phyloP scores from a whole-genome alignment of 495 filamentous ascomycete genomes.

The Aspergillus bridgeri region DNA sequence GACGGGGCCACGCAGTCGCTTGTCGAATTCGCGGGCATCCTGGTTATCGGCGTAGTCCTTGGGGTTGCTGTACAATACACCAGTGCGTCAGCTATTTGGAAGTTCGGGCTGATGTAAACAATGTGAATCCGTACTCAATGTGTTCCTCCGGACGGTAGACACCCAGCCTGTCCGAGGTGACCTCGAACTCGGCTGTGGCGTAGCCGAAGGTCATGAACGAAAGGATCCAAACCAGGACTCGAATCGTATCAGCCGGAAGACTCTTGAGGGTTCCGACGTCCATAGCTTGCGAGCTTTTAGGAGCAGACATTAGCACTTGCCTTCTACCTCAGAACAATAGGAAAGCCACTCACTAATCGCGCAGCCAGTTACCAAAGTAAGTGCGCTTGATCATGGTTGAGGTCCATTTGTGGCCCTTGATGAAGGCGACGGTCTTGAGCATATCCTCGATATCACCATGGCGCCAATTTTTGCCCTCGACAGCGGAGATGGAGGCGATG shows the following conservation, averaged over 20 bases:
- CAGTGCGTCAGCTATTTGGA: not conserved
- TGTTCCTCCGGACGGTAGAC: slow-evolving; percentile 95
- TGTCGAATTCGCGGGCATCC: slow-evolving; percentile 82
- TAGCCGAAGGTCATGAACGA: slow-evolving; percentile 93
- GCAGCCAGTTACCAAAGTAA: slow-evolving; percentile 74
- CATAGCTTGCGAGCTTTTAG: slow-evolving; percentile 73
- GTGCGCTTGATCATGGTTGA: slow-evolving; percentile 82
- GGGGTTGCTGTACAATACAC: slow-evolving; percentile 58
- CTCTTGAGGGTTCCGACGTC: slow-evolving; percentile 89
- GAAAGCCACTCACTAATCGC: slow-evolving; percentile 39
- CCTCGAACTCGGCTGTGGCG: slow-evolving; percentile 95
- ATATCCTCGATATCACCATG: slow-evolving; percentile 98
- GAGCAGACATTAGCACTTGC: slow-evolving; percentile 19
- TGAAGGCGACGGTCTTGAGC: slow-evolving; percentile 82
- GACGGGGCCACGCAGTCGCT: slow-evolving; percentile 76
- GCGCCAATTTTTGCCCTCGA: slow-evolving; percentile 94
- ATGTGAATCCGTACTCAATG: slow-evolving; percentile 54
- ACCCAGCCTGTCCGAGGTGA: slow-evolving; percentile 85
- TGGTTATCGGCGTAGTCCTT: slow-evolving; percentile 86
- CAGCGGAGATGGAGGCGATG: slow-evolving; percentile 86
- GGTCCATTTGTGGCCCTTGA: slow-evolving; percentile 93
- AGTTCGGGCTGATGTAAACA: not conserved
- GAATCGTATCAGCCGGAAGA: slow-evolving; percentile 85
- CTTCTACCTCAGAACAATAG: not conserved
- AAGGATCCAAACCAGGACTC: slow-evolving; percentile 86